Conservation (phyloP, 1,284 basidiomycete species). For the Athelia sp. region DNA sequence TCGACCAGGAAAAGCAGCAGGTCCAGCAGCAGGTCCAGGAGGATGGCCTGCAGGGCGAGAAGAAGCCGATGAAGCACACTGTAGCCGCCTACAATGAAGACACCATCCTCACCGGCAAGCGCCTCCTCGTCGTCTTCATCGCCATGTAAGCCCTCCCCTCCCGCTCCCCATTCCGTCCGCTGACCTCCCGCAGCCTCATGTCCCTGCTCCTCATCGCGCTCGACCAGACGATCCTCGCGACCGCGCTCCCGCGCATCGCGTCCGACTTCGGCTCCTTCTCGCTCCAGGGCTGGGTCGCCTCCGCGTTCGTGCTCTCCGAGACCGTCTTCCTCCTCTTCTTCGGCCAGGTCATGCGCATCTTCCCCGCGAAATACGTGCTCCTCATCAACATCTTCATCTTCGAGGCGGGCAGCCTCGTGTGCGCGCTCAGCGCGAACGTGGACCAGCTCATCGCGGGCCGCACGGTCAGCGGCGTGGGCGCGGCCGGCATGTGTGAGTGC, state of each 20-base stretch:
- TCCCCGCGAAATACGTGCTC: constrained; percentile 37
- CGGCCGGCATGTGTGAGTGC: neutral
- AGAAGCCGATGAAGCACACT: too few species aligned
- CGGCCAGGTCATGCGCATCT: constrained; percentile 22
- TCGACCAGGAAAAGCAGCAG: too few species aligned
- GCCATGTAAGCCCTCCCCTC: neutral
- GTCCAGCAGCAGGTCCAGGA: too few species aligned
- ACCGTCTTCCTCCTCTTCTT: constrained; percentile 18
- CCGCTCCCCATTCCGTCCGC: neutral
- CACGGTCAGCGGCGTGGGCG: constrained; percentile 32
- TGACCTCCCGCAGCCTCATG: neutral
- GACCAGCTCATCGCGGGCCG: constrained; percentile 41
- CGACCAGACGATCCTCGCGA: constrained; percentile 30
- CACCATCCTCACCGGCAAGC: neutral
- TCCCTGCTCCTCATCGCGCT: constrained; percentile 22
- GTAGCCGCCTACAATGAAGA: neutral
- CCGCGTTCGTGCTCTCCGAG: constrained; percentile 34
- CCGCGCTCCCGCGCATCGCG: neutral
- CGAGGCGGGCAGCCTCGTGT: constrained; percentile 39
- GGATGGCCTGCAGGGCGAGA: too few species aligned
- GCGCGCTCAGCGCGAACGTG: constrained; percentile 34
- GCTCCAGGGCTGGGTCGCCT: constrained; percentile 33
- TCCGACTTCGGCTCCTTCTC: constrained; percentile 32
- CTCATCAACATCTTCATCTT: constrained; percentile 35
- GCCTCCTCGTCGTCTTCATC: neutral